These are phyloP conservation scores for Leccinum rimulosum DNA, from an alignment of 768 basidiomycete species.

Conservation along the genomic window DNA sequence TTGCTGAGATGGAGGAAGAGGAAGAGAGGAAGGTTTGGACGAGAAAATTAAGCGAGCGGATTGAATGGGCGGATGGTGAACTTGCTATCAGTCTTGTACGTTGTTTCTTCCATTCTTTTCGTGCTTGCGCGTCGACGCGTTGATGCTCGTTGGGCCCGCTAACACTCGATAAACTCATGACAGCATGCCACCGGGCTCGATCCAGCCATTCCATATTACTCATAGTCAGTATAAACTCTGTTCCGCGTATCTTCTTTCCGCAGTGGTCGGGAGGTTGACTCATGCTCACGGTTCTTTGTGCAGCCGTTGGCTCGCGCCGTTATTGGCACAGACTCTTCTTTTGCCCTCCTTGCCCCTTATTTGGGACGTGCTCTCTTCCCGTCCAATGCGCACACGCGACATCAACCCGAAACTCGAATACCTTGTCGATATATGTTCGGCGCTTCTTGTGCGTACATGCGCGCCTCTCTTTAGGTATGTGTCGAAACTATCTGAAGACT, in stretches of 20 bases:
- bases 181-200: slow-evolving; percentile 66
- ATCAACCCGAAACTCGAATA: no score
- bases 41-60: slow-evolving; percentile 54
- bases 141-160: background rate
- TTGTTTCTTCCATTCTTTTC: background rate
- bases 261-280: background rate
- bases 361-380: slow-evolving; percentile 74
- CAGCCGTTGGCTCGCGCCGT: slow-evolving; percentile 73
- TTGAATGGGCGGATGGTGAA: slow-evolving; percentile 64
- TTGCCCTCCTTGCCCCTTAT: slow-evolving; percentile 52
- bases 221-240: slow-evolving; percentile 51
- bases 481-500: no score
- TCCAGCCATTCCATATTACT: slow-evolving; percentile 73
- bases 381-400: slow-evolving; percentile 52
- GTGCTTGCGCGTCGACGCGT: background rate
- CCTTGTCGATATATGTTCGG: no score
- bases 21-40: slow-evolving; percentile 63
- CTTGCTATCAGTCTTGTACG: slow-evolving; percentile 57
- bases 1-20: slow-evolving; percentile 68
- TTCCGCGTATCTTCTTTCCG: background rate
- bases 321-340: slow-evolving; percentile 73
- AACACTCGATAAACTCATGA: background rate
- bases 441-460: no score
- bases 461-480: no score
- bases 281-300: background rate